Percentiles rank a stretch among this genome's conserved stretches.
Conservation (phyloP, 2,329 filamentous ascomycete species). For the Penicillium sp. region DNA sequence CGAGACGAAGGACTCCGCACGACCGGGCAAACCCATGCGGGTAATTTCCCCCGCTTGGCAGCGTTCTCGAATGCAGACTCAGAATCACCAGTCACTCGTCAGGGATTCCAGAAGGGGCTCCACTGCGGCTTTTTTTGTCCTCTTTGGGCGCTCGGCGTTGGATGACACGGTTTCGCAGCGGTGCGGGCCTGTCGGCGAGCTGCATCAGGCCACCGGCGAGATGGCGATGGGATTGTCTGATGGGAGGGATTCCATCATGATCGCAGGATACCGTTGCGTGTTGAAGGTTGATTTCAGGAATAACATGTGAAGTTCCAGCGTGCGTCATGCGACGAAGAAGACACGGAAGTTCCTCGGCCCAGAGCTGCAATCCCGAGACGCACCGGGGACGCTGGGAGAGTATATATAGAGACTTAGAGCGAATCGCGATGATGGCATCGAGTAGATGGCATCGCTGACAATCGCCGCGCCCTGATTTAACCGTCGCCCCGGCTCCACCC, state of each 20-base stretch:
- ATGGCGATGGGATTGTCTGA: neutral
- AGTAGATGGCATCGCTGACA: slow-evolving; percentile 3
- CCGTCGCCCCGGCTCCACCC: slow-evolving; percentile 16
- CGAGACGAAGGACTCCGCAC: too few species aligned
- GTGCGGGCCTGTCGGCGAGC: slow-evolving; percentile 16
- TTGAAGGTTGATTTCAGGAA: neutral
- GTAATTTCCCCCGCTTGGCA: too few species aligned
- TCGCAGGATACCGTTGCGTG: neutral
- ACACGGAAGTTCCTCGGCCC: slow-evolving; percentile 12
- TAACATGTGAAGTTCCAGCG: slow-evolving; percentile 17
- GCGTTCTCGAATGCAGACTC: too few species aligned
- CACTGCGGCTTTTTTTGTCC: slow-evolving; percentile 30
- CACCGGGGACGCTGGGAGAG: too few species aligned
- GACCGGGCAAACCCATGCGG: too few species aligned
- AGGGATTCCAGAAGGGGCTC: slow-evolving; percentile 19
- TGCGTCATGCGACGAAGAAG: slow-evolving; percentile 11
- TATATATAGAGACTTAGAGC: too few species aligned
- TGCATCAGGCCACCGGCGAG: slow-evolving; percentile 5
- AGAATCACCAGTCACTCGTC: slow-evolving; percentile 2
- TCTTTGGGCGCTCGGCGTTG: slow-evolving; percentile 17
- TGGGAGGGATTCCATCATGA: neutral
- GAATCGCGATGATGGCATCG: too few species aligned
- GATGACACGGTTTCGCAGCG: slow-evolving; percentile 23
- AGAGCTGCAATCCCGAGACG: slow-evolving; percentile 5
- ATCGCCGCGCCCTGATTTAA: slow-evolving; percentile 14